Conservation (phyloP, 2,329 filamentous ascomycete genomes). For the Amauroascus niger region DNA sequence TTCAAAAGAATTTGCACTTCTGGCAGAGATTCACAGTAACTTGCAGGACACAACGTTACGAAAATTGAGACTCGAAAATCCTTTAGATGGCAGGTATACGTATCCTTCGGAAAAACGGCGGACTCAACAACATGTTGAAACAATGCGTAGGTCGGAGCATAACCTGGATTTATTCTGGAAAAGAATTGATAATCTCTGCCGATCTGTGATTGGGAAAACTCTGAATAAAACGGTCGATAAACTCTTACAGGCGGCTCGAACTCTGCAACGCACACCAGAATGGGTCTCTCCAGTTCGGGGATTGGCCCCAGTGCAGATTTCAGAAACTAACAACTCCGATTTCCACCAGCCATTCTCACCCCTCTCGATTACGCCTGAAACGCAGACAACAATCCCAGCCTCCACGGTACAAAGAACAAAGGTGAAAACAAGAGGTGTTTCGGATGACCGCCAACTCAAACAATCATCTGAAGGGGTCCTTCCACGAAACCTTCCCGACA, state of each 20-base stretch:
- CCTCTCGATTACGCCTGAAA: neutral
- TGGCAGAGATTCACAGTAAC: neutral
- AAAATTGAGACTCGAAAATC: conserved; percentile 1
- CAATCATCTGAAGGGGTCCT: neutral
- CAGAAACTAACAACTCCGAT: neutral
- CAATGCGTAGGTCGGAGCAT: conserved; percentile 39
- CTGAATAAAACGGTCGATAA: conserved; percentile 6
- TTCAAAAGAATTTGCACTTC: neutral
- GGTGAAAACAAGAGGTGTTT: conserved; percentile 4
- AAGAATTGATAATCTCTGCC: conserved; percentile 23
- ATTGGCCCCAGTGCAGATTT: neutral
- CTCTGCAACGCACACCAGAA: conserved; percentile 39
- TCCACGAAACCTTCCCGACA: conserved; percentile 4
- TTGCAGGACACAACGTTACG: neutral
- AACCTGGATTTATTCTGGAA: conserved; percentile 43
- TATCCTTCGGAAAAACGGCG: conserved; percentile 42
- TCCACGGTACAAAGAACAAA: neutral
- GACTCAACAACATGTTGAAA: conserved; percentile 38
- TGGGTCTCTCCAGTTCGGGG: conserved; percentile 36
- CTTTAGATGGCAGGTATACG: conserved; percentile 31
- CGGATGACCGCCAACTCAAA: neutral
- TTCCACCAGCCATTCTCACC: neutral
- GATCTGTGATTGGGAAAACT: conserved; percentile 1
- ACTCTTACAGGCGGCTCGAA: conserved; percentile 2
- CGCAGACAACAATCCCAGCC: neutral